Base-by-base conservation (phyloP, 331 rosid genomes). In the Telfairia occidentalis region DNA sequence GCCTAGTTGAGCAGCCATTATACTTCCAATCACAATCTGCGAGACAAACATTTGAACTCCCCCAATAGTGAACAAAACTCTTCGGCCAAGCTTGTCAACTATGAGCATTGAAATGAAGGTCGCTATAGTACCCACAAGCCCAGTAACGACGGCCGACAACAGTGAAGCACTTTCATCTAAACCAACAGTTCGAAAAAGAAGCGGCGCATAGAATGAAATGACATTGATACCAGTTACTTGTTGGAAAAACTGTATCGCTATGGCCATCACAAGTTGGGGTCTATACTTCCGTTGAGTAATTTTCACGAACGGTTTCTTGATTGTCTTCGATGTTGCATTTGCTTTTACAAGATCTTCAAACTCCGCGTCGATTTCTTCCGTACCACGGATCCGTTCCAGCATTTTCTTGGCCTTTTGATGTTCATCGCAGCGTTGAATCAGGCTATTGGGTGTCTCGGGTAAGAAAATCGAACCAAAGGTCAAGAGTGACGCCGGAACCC, bases 211-310 rank as follows among this genome's bases (percentile, higher is more conserved):
- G 52, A 90, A 90, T 5, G 90, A 86, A 5, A 88, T 88, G 86
- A 87, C 94, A 72, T 90, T 90, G 82, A 90, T 90, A 45, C 96
- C 92, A 1, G 92, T 90, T 42, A 90, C 86, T 81, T 90, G 96
- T 71, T 88, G 96, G 74, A 90, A 90, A 75, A 88, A 88, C 19
- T 92, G 96, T 70, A 90, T 82, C 42, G 84, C 81, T 43, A 90
- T 76, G 10, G 94, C 86, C 96, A 88, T 88, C 24, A 85, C 96
- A 53, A 88, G 80, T 77, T 90, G 96, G 61, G 96, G 92, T 64
- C 92, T 87, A 55, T 88, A 84, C 70, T 82, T 83, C 63, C 74
- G 28, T 72, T 77, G 73, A 52, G 81, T 9, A 57, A 90, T 87
- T n/a, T 57, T 73, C 79, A 49, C 74, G 26, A 83, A 82, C 18